Conservation (phyloP, 345 rosid species). For the Erodium maritimum region DNA sequence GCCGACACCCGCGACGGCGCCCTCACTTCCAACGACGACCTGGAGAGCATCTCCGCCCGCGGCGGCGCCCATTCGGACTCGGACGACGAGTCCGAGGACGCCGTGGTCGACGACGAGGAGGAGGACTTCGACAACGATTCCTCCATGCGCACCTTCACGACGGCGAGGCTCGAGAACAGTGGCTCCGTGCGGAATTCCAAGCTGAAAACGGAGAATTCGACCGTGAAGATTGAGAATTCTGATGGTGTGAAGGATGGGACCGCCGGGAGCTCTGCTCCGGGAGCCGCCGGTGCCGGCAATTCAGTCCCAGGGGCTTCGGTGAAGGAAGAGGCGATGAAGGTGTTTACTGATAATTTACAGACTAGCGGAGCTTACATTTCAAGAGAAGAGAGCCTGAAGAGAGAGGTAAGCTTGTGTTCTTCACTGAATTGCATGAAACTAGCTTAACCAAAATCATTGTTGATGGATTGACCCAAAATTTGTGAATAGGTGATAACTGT, state of each 20-base stretch:
- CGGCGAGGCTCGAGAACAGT: constrained; percentile 62
- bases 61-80: constrained; percentile 77
- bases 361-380: constrained; percentile 96
- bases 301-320: constrained; percentile 37
- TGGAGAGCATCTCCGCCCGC: constrained; percentile 94
- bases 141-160: constrained; percentile 75
- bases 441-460: background rate
- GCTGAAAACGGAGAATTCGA: constrained; percentile 50
- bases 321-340: constrained; percentile 72
- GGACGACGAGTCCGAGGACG: constrained; percentile 68
- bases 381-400: constrained; percentile 80
- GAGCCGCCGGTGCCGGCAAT: constrained; percentile 23
- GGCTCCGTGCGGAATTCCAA: constrained; percentile 44
- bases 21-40: constrained; percentile 85
- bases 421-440: background rate
- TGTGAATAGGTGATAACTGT: background rate
- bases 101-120: constrained; percentile 88
- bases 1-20: constrained; percentile 95
- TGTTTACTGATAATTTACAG: constrained; percentile 85
- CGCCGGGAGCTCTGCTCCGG: constrained; percentile 26
- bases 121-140: constrained; percentile 56
- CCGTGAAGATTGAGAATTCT: constrained; percentile 65
- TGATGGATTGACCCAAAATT: background rate
- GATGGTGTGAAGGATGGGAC: constrained; percentile 55
- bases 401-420: constrained; percentile 42